Evolutionary conservation across 2,329 filamentous ascomycete species (phyloP).

Genomic region (Aspergillus puulaauensis): DNA sequence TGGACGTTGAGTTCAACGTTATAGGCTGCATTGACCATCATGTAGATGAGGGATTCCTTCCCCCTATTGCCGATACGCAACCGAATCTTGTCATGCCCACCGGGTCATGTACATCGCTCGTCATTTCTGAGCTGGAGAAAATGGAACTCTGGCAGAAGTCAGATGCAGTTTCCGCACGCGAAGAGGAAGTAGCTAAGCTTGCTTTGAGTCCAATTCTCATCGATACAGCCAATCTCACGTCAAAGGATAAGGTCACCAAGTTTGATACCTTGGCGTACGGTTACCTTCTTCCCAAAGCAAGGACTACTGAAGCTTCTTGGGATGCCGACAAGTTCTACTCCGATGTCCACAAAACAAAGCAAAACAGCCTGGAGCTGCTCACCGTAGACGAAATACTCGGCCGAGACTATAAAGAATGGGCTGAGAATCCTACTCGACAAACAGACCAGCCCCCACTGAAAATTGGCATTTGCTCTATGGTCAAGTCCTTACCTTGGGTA

Average conservation of each 20-base stretch:
- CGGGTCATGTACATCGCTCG: constrained; percentile 60
- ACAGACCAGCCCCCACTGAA: constrained; percentile 33
- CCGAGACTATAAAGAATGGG: constrained; percentile 66
- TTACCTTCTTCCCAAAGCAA: constrained; percentile 55
- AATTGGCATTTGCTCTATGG: constrained; percentile 60
- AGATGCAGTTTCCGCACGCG: constrained; percentile 15
- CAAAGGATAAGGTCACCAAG: constrained; percentile 46
- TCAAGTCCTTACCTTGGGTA: constrained; percentile 57
- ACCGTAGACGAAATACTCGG: constrained; percentile 56
- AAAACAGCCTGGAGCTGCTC: constrained; percentile 53
- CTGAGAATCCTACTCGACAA: constrained; percentile 35
- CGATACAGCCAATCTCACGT: constrained; percentile 46
- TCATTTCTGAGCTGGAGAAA: constrained; percentile 52
- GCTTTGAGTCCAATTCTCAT: constrained; percentile 45
- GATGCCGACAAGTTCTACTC: constrained; percentile 52
- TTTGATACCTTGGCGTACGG: constrained; percentile 49
- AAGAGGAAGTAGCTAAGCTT: constrained; percentile 37
- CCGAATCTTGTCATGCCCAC: constrained; percentile 55
- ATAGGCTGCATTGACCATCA: constrained; percentile 63
- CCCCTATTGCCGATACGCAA: constrained; percentile 40
- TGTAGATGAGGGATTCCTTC: constrained; percentile 56
- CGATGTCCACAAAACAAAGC: constrained; percentile 54
- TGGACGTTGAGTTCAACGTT: constrained; percentile 43
- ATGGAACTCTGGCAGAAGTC: constrained; percentile 44
- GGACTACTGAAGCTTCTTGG: constrained; percentile 30